Evolutionary conservation across 768 basidiomycete genomes (phyloP), one percentile per base, ranked within the genome.

Genomic region (Leccinum arenicola): DNA sequence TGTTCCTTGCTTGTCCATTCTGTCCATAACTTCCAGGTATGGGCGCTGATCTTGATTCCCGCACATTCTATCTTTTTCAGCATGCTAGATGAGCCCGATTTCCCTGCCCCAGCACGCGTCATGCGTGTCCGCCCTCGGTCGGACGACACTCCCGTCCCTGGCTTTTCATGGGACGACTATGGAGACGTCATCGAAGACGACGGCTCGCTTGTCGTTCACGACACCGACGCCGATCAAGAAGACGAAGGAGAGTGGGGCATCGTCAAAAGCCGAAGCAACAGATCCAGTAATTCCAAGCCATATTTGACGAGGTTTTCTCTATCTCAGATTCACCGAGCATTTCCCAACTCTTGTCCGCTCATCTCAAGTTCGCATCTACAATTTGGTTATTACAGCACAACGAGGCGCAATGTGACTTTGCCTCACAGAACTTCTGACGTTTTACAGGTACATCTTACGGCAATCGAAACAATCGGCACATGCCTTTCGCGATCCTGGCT

Each of bases 401-500:
- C 65, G 63, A 76, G 85, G 43, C 56, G 56, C 43, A 64, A 61
- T 31, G 67, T 69, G 2, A 71, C 68, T 55, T 65, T 73, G 10
- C 64, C 76, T 25, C 64, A 71, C 58, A 82, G 78, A 40, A 75
- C 81, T 38, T 77, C 79, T 14, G 80, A 81, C 21, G 56, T 91
- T 33, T 72, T 91, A 15, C 87, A 89, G 69, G 71, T 70, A 10
- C 87, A 93, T 33, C 76, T 92, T 7, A 70, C 82, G 14, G 78
- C 84, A 1, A 68, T 95, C 21, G 91, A 97, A 72, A 82, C 93
- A 0, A 74, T 92, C 19, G 84, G 86, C 21, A 78, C 85, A 55
- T 88, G 88, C 64, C 71, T 95, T 48, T 78, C 84, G 8, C 80
- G 89, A 65, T 86, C 87, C 0, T 96, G 93, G 90, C 85, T 96